Evolutionary conservation across 305 asterid species (phyloP).

Genomic region (Petunia hybrid): DNA sequence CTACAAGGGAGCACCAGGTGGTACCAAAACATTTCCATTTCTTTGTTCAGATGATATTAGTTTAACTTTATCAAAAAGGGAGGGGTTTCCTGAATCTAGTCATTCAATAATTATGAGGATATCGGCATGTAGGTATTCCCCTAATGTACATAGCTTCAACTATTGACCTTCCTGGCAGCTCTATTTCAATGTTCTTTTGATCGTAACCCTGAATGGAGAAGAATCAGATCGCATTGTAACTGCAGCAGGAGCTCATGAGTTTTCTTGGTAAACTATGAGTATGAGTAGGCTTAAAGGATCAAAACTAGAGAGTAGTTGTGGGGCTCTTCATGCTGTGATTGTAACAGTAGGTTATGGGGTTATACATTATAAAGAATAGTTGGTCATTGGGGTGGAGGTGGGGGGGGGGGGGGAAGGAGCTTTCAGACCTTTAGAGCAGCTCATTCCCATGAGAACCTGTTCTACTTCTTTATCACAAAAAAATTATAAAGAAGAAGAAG

Average conservation of each 20-base stretch:
- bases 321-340: neutral
- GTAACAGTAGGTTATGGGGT: neutral
- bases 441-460: constrained; percentile 6
- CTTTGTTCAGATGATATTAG: neutral
- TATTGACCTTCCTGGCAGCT: neutral
- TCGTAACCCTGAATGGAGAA: neutral
- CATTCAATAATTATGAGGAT: neutral
- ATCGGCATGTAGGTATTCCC: neutral
- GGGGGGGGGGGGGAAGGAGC: neutral
- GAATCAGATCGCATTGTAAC: neutral
- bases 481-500: no score
- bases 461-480: neutral
- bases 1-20: constrained; percentile 18
- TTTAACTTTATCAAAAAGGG: neutral
- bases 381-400: neutral
- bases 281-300: constrained; percentile 11
- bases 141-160: neutral
- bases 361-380: neutral
- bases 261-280: neutral
- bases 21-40: neutral
- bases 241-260: neutral
- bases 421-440: neutral
- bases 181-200: neutral
- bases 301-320: neutral
- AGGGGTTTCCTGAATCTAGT: neutral